Evolutionary conservation across 2,329 filamentous ascomycete genomes (phyloP).

Genomic region (Trichoderma sp.): DNA sequence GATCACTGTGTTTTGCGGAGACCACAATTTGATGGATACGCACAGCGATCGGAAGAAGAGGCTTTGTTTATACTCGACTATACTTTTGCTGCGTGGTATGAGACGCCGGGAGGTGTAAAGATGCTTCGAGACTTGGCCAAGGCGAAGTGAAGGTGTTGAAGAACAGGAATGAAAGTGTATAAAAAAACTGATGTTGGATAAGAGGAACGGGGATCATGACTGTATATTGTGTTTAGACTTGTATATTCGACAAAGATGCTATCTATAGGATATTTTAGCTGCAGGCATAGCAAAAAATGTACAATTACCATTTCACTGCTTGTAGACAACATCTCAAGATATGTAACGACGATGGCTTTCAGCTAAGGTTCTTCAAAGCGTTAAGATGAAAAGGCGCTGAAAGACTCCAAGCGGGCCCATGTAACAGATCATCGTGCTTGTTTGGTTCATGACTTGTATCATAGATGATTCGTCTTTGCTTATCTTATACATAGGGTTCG

Average conservation of each 20-base stretch:
- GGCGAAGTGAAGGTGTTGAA: not conserved
- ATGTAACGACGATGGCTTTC: conserved; percentile 73
- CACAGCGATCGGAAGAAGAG: conserved; percentile 27
- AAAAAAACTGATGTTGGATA: not conserved
- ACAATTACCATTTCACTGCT: no score
- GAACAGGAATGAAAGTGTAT: not conserved
- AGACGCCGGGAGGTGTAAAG: conserved; percentile 31
- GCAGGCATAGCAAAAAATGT: no score
- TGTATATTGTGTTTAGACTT: not conserved
- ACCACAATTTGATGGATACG: conserved; percentile 25
- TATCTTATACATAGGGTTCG: not conserved
- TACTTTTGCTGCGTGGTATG: conserved; percentile 31
- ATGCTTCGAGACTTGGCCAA: conserved; percentile 12
- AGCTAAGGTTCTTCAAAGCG: conserved; percentile 61
- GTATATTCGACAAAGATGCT: not conserved
- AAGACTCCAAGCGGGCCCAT: conserved; percentile 75
- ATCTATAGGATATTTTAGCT: no score
- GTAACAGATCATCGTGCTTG: conserved; percentile 68
- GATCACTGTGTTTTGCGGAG: not conserved
- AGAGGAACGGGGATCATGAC: not conserved
- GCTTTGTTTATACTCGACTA: conserved; percentile 30
- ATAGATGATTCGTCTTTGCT: not conserved
- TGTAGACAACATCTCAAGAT: conserved; percentile 43
- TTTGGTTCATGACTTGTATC: conserved; percentile 57
- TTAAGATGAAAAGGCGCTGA: conserved; percentile 39